Base-by-base conservation (phyloP, 2,329 filamentous ascomycete genomes). In the Diaporthe ilicicola region DNA sequence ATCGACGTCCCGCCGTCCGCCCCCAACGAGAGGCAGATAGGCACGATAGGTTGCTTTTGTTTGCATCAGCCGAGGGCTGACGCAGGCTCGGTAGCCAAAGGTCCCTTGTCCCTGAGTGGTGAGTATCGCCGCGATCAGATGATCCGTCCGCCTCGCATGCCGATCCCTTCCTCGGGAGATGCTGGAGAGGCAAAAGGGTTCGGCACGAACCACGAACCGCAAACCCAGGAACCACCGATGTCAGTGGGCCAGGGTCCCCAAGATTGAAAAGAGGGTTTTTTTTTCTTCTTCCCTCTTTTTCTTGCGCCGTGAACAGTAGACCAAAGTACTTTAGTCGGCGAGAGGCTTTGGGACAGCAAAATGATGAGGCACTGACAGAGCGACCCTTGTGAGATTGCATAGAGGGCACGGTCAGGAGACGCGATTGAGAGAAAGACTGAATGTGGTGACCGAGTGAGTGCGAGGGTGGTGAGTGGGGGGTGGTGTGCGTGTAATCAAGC, bases 111-210 rank as follows among this genome's bases (percentile, higher is more conserved):
- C 37, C 59, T 62, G 59, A 42, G 42, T 48, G 59, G 32, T 62
- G 42, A 44, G 48, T 48, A 42, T 67, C 29, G 65, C 39, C 65
- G 65, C 42, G 65, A 67, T 67, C 65, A 67, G 65, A 67, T 29
- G 51, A 67, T 56, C 65, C 65, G 65, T 37, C 42, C 65, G 65
- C 65, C 65, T 67, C 65, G 53, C 65, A 34, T 56, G 65, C 29
- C 51, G 65, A 67, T 67, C 65, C 39, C 50, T 67, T 56, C 65
- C 65, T 46, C 65, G 10, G 10, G 37, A 19, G n/a, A 22, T 10
- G 9, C 17, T 54, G 64, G 37, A n/a, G 46, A 7, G 42, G 24
- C 27, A 29, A 24, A 67, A 34, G 27, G 39, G 53, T 67, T 67
- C 51, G 51, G 51, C 51, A n/a, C 53, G 37, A 56, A 50, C 42